Conservation (phyloP, 352 stramenopile genomes). For the Pythium pectinolyticum region DNA sequence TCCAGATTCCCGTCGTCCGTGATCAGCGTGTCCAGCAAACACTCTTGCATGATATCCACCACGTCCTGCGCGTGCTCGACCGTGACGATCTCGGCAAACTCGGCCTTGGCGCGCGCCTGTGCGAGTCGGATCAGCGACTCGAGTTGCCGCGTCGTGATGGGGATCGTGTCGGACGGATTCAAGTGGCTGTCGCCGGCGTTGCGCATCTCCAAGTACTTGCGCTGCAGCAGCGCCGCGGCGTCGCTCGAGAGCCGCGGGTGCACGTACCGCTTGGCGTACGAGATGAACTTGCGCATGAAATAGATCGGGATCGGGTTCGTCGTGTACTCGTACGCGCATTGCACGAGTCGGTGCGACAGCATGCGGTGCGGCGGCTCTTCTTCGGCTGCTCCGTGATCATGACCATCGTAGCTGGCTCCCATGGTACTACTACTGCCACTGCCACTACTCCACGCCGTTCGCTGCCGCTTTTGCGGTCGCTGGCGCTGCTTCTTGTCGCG, state of each 20-base stretch:
- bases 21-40: conserved; percentile 81
- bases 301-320: conserved; percentile 37
- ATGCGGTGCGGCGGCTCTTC: conserved; percentile 21
- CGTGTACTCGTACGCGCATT: conserved; percentile 30
- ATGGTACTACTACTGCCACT: too few relatives aligned
- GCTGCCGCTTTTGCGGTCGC: conserved; percentile 19
- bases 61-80: conserved; percentile 94
- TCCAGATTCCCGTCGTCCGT: conserved; percentile 84
- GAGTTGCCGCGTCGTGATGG: conserved; percentile 93
- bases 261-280: conserved; percentile 91
- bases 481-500: conserved; percentile 12
- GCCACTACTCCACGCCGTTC: neutral
- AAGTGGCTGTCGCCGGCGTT: conserved; percentile 34
- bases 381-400: neutral
- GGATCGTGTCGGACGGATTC: conserved; percentile 39
- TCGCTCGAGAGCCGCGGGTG: conserved; percentile 66
- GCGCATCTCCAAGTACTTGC: conserved; percentile 79
- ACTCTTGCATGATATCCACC: conserved; percentile 91
- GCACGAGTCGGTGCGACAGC: conserved; percentile 32
- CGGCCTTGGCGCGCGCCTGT: conserved; percentile 90
- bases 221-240: conserved; percentile 48
- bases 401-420: neutral
- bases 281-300: conserved; percentile 94
- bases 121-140: conserved; percentile 87
- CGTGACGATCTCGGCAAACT: conserved; percentile 90